Evolutionary conservation across 164 flowering plant genomes (phyloP), one percentile per base, ranked within the genome.

Genomic region (Stephania japonica): DNA sequence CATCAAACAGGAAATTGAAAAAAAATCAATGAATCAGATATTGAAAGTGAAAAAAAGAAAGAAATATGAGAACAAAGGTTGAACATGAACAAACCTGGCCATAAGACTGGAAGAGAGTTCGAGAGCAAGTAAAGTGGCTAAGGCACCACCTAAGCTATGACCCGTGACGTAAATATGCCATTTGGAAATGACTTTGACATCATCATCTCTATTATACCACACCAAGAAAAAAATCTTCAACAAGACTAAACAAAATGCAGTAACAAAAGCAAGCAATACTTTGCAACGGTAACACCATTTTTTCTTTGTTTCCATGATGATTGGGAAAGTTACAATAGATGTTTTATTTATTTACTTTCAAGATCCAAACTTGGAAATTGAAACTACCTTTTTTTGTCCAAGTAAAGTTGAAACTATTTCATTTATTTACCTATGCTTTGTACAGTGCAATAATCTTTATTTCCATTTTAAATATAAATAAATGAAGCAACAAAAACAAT

Each of bases 131-230:
- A 95, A 89, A 70, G 99, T 95, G 68, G 99, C 96, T 59, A 95
- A 79, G 68, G 99, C 98, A 79, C 99, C 99, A 75, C 99, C 99
- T 78, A 95, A 84, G 76, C 99, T 95, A 78, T 93, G 99, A 72
- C 99, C 99, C 75, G 99, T 95, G 71, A 87, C 90, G 79, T 88
- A 95, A 43, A 93, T 85, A 76, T 91, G 91, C 99, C 99, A 95
- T 74, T 82, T 84, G n/a, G 78, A 67, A n/a, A 59, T 73, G 42
- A 73, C 78, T 68, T 86, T 86, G 66, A 68, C 71, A 73, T 18
- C 75, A 76, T 86, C 90, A 78, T 87, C 93, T 64, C 98, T 95
- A 93, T 68, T 70, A 74, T 7, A n/a, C 6, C 67, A 69, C 59
- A 67, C 47, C 38, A 38, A 66, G 10, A 74, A 69, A 42, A 73